These are phyloP conservation scores for Globisporangium solare DNA, from an alignment of 352 stramenopile genomes.

Conservation along the genomic window DNA sequence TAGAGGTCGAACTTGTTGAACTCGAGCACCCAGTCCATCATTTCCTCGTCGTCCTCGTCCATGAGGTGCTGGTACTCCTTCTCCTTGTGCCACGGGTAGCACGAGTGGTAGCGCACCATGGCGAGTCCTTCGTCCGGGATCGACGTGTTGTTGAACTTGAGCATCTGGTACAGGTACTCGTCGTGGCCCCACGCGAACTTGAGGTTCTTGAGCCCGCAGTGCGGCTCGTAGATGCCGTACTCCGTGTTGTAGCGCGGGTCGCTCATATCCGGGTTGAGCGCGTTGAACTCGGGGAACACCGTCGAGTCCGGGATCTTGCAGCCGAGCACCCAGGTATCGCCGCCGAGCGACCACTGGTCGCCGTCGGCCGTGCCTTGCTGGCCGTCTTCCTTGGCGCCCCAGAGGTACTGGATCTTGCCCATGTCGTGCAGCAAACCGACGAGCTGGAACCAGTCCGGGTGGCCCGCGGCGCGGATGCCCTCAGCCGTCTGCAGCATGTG, in stretches of 20 bases:
- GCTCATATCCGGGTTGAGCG: conserved; percentile 88
- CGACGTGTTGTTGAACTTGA: conserved; percentile 84
- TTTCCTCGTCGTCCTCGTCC: conserved; percentile 77
- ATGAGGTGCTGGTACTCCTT: conserved; percentile 90
- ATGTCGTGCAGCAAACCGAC: conserved; percentile 92
- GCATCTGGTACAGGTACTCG: conserved; percentile 94
- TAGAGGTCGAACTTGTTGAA: conserved; percentile 95
- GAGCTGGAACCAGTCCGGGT: conserved; percentile 92
- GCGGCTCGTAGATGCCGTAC: conserved; percentile 83
- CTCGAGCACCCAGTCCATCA: conserved; percentile 89
- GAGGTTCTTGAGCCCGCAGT: conserved; percentile 89
- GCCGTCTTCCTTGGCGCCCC: conserved; percentile 76
- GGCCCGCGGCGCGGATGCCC: conserved; percentile 82
- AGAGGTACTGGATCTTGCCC: conserved; percentile 94
- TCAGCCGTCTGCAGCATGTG: conserved; percentile 95
- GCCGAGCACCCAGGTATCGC: conserved; percentile 91
- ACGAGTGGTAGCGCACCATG: conserved; percentile 94
- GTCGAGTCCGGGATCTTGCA: conserved; percentile 85
- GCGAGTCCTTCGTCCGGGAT: conserved; percentile 88
- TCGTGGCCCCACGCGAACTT: conserved; percentile 91
- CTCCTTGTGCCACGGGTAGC: conserved; percentile 93
- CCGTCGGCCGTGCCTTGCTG: conserved; percentile 85
- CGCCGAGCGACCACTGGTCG: conserved; percentile 91
- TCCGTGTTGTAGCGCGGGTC: conserved; percentile 82
- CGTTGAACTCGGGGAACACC: conserved; percentile 90